Conservation (phyloP, 192 early-diverging fungal species). For the Anaeromyces robustus region DNA sequence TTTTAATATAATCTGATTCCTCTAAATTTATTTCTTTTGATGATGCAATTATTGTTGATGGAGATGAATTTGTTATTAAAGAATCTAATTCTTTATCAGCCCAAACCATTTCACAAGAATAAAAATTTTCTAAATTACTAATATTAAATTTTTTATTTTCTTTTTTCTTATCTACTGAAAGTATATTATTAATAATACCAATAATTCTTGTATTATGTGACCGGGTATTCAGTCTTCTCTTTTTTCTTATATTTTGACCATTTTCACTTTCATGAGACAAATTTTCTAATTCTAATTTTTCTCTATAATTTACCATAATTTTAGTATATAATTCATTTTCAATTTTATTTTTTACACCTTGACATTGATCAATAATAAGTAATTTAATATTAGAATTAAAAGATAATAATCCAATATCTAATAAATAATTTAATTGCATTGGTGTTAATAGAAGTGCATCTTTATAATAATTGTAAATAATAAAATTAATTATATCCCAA, state of each 20-base stretch:
- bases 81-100: neutral
- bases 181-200: neutral
- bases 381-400: neutral
- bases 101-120: neutral
- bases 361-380: neutral
- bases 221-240: neutral
- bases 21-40: too few relatives aligned
- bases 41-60: too few relatives aligned
- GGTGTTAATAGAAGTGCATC: neutral
- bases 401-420: neutral
- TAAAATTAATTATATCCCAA: neutral
- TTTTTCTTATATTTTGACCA: neutral
- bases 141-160: neutral
- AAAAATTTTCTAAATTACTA: neutral
- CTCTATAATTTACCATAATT: neutral
- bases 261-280: neutral
- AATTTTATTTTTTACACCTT: neutral
- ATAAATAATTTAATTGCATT: neutral
- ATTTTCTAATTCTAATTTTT: neutral
- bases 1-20: too few relatives aligned
- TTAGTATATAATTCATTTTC: neutral
- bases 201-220: neutral
- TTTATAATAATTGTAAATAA: neutral
- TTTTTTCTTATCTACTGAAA: neutral
- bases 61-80: too few relatives aligned